A percentile compares a stretch with the other conserved stretches of the same genome.
These are phyloP conservation scores for Daldinia sp. DNA, from an alignment of 2,329 filamentous ascomycete genomes.

Conservation along the genomic window DNA sequence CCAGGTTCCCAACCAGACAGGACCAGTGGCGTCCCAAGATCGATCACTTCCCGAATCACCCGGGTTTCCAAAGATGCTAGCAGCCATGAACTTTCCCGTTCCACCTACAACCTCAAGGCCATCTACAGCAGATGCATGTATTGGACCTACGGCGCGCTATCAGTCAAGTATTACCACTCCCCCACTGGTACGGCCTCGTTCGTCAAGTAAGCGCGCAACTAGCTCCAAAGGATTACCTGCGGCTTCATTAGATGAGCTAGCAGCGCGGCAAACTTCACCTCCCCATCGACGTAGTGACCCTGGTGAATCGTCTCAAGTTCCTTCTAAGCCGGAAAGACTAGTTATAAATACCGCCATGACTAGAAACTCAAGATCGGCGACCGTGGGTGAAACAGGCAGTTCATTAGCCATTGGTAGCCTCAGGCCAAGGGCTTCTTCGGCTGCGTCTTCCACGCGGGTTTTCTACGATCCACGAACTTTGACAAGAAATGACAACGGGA, in stretches of 20 bases:
- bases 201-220: conserved; percentile 43
- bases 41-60: conserved; percentile 46
- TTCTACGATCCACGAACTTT: conserved; percentile 21
- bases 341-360: neutral
- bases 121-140: conserved; percentile 41
- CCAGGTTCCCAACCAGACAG: conserved; percentile 28
- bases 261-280: conserved; percentile 40
- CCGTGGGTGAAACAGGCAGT: neutral
- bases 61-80: conserved; percentile 50
- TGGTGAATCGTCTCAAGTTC: neutral
- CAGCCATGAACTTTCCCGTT: conserved; percentile 47
- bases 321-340: neutral
- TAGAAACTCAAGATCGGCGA: neutral
- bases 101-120: conserved; percentile 45
- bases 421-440: conserved; percentile 1
- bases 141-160: conserved; percentile 20
- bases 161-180: conserved; percentile 8
- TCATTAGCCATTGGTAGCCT: neutral
- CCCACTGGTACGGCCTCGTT: conserved; percentile 37
- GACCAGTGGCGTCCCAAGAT: conserved; percentile 41
- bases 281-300: conserved; percentile 4
- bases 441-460: conserved; percentile 7
- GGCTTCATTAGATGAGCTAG: conserved; percentile 45
- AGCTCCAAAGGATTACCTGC: conserved; percentile 31
- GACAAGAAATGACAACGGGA: conserved; percentile 15